Evolutionary conservation across 768 basidiomycete genomes (phyloP).

Genomic region (Amanita fuliginea): DNA sequence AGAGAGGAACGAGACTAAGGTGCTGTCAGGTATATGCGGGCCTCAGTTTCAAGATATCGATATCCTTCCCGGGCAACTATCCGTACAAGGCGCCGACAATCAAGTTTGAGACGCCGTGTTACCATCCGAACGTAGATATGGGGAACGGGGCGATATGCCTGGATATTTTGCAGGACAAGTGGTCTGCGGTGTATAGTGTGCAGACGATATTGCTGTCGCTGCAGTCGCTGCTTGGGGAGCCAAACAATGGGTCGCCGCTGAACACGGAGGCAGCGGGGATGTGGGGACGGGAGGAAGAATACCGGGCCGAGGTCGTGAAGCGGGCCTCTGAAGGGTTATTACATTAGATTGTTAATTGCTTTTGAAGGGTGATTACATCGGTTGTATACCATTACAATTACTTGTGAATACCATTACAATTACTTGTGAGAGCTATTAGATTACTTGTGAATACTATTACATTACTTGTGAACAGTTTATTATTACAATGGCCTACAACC

Average conservation of each 20-base stretch:
- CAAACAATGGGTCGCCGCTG: slow-evolving; percentile 86
- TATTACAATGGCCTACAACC: background rate
- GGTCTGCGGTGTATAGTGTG: slow-evolving; percentile 90
- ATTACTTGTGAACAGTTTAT: no score
- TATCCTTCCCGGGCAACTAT: slow-evolving; percentile 80
- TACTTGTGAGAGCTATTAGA: no score
- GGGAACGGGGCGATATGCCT: slow-evolving; percentile 69
- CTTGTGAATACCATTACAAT: no score
- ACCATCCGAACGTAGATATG: slow-evolving; percentile 86
- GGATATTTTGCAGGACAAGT: slow-evolving; percentile 86
- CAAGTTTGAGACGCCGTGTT: slow-evolving; percentile 84
- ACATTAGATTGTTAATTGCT: no score
- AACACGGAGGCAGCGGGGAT: slow-evolving; percentile 79
- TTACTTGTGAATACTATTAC: no score
- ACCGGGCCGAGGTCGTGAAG: slow-evolving; percentile 1
- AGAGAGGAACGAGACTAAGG: background rate
- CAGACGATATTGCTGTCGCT: slow-evolving; percentile 83
- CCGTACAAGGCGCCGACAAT: slow-evolving; percentile 80
- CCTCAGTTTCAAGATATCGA: slow-evolving; percentile 72
- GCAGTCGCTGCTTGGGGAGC: slow-evolving; percentile 84
- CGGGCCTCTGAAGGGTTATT: no score
- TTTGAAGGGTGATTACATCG: no score
- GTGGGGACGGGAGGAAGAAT: slow-evolving; percentile 33
- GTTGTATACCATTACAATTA: no score
- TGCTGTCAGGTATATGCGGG: slow-evolving; percentile 58